Evolutionary conservation across 2,329 filamentous ascomycete genomes (phyloP).

Genomic region (Fusarium algeriense): DNA sequence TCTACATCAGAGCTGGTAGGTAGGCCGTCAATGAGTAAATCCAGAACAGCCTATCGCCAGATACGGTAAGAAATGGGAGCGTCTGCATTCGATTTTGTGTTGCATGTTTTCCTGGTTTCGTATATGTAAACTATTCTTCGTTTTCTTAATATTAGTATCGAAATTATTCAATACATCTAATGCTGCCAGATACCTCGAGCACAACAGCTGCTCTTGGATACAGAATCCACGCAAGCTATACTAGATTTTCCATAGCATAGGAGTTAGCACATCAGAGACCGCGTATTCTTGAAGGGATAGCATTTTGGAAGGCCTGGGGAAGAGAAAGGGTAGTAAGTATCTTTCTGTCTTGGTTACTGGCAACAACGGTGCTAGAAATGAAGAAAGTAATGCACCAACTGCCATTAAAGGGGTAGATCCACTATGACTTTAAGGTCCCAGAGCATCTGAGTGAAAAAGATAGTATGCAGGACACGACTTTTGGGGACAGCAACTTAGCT

Average conservation of each 20-base stretch:
- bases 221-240: too few species aligned
- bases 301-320: neutral
- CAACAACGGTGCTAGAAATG: neutral
- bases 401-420: neutral
- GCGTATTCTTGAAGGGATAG: neutral
- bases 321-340: neutral
- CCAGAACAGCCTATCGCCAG: neutral
- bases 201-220: neutral
- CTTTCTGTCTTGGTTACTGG: neutral
- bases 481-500: neutral
- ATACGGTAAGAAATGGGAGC: neutral
- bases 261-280: too few species aligned
- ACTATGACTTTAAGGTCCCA: neutral
- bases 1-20: too few species aligned
- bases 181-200: neutral
- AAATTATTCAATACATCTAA: neutral
- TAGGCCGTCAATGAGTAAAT: neutral
- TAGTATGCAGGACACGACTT: neutral
- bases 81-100: neutral
- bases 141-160: neutral
- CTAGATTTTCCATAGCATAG: neutral
- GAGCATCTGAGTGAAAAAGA: neutral
- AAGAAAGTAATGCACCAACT: neutral
- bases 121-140: too few species aligned
- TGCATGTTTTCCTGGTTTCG: neutral